phyloP scores from a whole-genome alignment of 2,329 filamentous ascomycete species.

The Colletotrichum spinosum region DNA sequence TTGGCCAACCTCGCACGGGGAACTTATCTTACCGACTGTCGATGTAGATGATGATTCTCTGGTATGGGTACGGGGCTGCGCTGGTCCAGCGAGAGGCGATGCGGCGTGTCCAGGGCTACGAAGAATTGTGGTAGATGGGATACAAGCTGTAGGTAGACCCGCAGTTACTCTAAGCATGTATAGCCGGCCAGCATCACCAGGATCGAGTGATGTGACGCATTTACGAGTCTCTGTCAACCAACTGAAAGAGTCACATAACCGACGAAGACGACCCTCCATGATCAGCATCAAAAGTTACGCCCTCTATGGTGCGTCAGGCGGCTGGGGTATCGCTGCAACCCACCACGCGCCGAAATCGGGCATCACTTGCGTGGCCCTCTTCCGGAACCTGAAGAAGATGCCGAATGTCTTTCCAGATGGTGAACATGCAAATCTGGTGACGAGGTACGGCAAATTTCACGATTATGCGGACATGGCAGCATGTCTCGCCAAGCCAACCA shows the following conservation, averaged over 20 bases:
- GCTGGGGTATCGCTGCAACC: conserved; percentile 53
- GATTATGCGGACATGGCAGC: conserved; percentile 46
- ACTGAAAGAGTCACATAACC: background rate
- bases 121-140: too few species aligned
- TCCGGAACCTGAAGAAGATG: conserved; percentile 55
- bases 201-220: background rate
- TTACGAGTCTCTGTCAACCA: background rate
- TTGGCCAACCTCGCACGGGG: too few species aligned
- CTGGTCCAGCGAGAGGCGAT: too few species aligned
- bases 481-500: conserved; percentile 45
- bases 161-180: too few species aligned
- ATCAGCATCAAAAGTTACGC: conserved; percentile 43
- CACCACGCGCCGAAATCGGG: conserved; percentile 50
- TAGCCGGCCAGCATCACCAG: too few species aligned
- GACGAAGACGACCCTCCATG: conserved; percentile 15
- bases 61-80: too few species aligned
- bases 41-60: too few species aligned
- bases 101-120: too few species aligned
- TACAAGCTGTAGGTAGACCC: too few species aligned
- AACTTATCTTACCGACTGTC: too few species aligned
- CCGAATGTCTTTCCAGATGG: conserved; percentile 44
- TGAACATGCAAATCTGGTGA: conserved; percentile 47
- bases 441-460: conserved; percentile 54
- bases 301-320: conserved; percentile 57
- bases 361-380: conserved; percentile 53